Evolutionary conservation across 495 filamentous ascomycete genomes (phyloP).

Genomic region (Chaetomium cochliodes): DNA sequence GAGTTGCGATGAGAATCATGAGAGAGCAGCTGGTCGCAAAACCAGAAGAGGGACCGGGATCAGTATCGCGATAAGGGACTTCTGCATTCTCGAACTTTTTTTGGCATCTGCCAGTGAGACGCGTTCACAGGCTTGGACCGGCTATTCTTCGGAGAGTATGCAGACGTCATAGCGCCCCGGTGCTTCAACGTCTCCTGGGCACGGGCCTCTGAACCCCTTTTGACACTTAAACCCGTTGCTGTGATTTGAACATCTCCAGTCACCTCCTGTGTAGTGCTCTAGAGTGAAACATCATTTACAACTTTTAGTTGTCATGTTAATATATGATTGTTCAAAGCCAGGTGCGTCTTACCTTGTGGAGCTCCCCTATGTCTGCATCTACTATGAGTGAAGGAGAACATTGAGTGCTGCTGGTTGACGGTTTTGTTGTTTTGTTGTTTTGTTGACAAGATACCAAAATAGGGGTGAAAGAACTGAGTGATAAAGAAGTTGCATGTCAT

Average conservation of each 20-base stretch:
- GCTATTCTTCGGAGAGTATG: conserved; percentile 17
- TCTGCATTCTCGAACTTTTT: conserved; percentile 20
- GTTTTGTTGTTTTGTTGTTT: not conserved
- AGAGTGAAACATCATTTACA: too few relatives aligned
- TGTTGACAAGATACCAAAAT: not conserved
- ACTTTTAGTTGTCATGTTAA: too few relatives aligned
- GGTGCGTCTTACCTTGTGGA: too few relatives aligned
- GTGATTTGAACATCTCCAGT: too few relatives aligned
- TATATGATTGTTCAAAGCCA: too few relatives aligned
- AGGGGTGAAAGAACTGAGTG: not conserved
- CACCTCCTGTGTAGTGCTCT: too few relatives aligned
- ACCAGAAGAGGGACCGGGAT: not conserved
- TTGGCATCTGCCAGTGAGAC: conserved; percentile 3
- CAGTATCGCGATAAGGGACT: conserved; percentile 26
- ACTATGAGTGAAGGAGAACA: not conserved
- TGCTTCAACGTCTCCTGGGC: not conserved
- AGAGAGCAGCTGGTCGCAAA: conserved; percentile 2
- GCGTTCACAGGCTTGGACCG: conserved; percentile 22
- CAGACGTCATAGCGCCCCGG: conserved; percentile 10
- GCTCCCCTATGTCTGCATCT: not conserved
- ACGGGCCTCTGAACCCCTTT: not conserved
- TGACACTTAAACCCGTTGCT: too few relatives aligned
- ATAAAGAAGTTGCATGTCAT: not conserved
- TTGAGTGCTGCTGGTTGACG: not conserved
- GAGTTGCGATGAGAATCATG: not conserved